Evolutionary conservation across 2,329 filamentous ascomycete genomes (phyloP).

Genomic region (Claviceps lovelessii): DNA sequence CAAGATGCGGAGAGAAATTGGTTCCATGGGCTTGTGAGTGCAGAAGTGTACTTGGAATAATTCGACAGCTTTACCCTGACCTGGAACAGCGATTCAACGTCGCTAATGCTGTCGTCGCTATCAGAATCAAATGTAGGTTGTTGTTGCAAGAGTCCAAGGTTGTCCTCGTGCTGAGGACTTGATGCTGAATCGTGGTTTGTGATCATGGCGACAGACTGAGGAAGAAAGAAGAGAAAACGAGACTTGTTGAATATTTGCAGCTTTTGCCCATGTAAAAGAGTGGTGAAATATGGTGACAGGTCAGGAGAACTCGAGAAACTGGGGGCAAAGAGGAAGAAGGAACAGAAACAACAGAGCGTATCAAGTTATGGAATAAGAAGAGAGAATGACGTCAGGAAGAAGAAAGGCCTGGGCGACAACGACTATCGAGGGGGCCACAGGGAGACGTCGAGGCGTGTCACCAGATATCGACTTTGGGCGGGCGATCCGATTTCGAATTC

Average conservation of each 20-base stretch:
- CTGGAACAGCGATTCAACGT: conserved; percentile 22
- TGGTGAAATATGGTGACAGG: not conserved
- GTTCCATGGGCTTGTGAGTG: conserved; percentile 15
- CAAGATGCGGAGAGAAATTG: conserved; percentile 21
- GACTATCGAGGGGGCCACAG: not conserved
- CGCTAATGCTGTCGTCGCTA: conserved; percentile 25
- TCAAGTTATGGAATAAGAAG: not conserved
- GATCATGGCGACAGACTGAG: conserved; percentile 25
- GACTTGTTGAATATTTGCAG: not conserved
- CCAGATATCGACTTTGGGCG: not conserved
- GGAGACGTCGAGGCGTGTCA: not conserved
- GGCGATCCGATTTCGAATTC: not conserved
- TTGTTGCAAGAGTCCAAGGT: conserved; percentile 30
- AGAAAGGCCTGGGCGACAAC: not conserved
- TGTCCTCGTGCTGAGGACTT: conserved; percentile 29
- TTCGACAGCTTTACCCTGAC: conserved; percentile 10
- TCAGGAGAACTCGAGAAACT: not conserved
- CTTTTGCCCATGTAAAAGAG: not conserved
- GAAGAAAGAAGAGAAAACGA: not conserved
- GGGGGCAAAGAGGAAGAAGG: not conserved
- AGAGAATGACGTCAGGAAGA: not conserved
- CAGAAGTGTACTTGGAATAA: conserved; percentile 9
- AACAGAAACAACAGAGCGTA: not conserved
- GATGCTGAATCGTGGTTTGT: conserved; percentile 20
- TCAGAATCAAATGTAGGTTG: conserved; percentile 29